Evolutionary conservation across 2,329 filamentous ascomycete species (phyloP).

Genomic region (Arthrobotrys sinensis): DNA sequence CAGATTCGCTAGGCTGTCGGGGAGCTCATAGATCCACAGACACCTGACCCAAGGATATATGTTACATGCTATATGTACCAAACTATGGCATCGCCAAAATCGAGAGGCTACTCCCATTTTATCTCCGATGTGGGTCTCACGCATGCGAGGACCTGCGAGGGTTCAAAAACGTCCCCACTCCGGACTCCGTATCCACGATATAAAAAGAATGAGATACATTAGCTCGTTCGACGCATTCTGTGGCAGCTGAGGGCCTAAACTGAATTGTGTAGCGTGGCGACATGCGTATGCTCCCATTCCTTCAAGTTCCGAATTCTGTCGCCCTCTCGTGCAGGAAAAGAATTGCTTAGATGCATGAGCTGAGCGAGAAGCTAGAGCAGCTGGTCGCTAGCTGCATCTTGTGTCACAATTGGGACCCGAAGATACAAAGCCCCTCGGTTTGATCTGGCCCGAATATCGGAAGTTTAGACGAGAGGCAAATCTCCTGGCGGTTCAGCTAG

Average conservation of each 20-base stretch:
- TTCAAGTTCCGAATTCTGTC: conserved; percentile 24
- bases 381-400: conserved; percentile 33
- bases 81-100: conserved; percentile 16
- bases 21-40: conserved; percentile 40
- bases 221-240: conserved; percentile 5
- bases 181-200: conserved; percentile 24
- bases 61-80: neutral
- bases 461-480: conserved; percentile 59
- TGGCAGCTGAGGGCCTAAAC: conserved; percentile 11
- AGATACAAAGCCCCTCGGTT: conserved; percentile 46
- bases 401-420: conserved; percentile 46
- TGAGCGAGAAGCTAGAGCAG: conserved; percentile 21
- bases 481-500: conserved; percentile 46
- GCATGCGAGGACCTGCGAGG: neutral
- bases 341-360: conserved; percentile 32
- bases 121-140: conserved; percentile 36
- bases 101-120: conserved; percentile 19
- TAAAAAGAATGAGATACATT: conserved; percentile 36
- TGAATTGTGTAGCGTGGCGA: conserved; percentile 24
- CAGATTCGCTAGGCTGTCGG: conserved; percentile 29
- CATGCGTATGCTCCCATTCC: conserved; percentile 1
- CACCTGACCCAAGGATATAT: conserved; percentile 19
- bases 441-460: conserved; percentile 57
- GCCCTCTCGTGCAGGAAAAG: conserved; percentile 16
- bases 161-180: conserved; percentile 13